Conservation (phyloP, 2,329 filamentous ascomycete species). For the Leptographium flavum region DNA sequence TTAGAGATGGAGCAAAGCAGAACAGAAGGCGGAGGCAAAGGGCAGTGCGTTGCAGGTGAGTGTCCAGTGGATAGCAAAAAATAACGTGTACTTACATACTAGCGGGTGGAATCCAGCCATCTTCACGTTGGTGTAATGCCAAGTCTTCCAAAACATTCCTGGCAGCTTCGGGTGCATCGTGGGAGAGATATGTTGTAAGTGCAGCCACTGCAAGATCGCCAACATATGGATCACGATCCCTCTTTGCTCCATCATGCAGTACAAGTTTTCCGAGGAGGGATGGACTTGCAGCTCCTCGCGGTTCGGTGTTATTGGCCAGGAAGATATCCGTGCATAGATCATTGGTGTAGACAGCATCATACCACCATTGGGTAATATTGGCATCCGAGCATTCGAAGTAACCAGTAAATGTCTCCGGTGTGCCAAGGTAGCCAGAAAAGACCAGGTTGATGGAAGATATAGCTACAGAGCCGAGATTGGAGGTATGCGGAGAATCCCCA, state of each 20-base stretch:
- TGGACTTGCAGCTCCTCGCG: conserved; percentile 26
- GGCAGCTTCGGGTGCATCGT: conserved; percentile 24
- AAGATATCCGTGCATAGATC: conserved; percentile 34
- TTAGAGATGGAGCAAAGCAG: not conserved
- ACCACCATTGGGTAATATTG: conserved; percentile 36
- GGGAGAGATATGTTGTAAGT: conserved; percentile 32
- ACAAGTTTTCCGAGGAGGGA: conserved; percentile 30
- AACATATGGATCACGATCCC: conserved; percentile 38
- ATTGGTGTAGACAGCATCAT: conserved; percentile 36
- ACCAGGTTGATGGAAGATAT: conserved; percentile 28
- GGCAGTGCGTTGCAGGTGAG: no score
- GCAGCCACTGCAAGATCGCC: conserved; percentile 35
- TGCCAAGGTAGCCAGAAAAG: conserved; percentile 31
- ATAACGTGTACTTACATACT: conserved; percentile 26
- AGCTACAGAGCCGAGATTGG: conserved; percentile 24
- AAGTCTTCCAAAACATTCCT: conserved; percentile 35
- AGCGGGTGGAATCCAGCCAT: conserved; percentile 40
- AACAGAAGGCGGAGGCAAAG: not conserved
- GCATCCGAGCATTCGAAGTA: conserved; percentile 38
- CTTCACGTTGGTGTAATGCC: conserved; percentile 30
- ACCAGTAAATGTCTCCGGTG: conserved; percentile 32
- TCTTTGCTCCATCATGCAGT: conserved; percentile 34
- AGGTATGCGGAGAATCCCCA: conserved; percentile 29
- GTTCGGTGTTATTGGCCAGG: conserved; percentile 31
- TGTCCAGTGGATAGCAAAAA: no score